Evolutionary conservation across 2,329 filamentous ascomycete genomes (phyloP), one percentile per base, ranked within the genome.

Genomic region (Aspergillus puulaauensis): DNA sequence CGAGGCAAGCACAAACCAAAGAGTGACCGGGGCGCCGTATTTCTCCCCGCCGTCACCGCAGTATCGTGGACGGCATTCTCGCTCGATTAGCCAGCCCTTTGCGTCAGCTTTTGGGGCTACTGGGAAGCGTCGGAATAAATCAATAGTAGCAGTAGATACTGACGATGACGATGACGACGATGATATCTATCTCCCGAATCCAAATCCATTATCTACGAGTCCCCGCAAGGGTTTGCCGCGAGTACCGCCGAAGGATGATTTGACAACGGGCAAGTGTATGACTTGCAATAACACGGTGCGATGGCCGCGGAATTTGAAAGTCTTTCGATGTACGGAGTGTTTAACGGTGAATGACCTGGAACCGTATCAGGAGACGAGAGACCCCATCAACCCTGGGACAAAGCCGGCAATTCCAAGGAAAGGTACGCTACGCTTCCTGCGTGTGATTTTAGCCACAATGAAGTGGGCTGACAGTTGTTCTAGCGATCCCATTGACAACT

Each of bases 281-380:
- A 93, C 91, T 35, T 96, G 92, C 73, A 90, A 88, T 66, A 89
- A 89, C 54, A 84, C 87, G 56, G 88, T 96, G 63, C 83, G 89
- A 56, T 96, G 91, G 88, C 91, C 91, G 2, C 84, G 82, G 61
- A 84, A 88, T 53, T 76, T 92, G 60, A 83, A 83, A 37, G 84
- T 88, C 39, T 96, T 95, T 73, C 84, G 91, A 65, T 96, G 92
- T 73, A 89, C 90, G 43, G 88, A 90, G 54, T 96, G 92, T 73
- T 78, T 90, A 67, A 95, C 90, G 17, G 86, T 96, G 70, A 96
- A 96, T 70, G 91, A 96, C 70, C 74, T 96, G 52, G 80, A 83
- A 59, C 81, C 82, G 43, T 68, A 68, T 33, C 62, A 58, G 19
- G 70, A 73, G 19, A 54, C 61, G 24, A 63, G 61, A 45, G 63